phyloP scores from a whole-genome alignment of 345 rosid genomes.

The Lumnitzera littorea region DNA sequence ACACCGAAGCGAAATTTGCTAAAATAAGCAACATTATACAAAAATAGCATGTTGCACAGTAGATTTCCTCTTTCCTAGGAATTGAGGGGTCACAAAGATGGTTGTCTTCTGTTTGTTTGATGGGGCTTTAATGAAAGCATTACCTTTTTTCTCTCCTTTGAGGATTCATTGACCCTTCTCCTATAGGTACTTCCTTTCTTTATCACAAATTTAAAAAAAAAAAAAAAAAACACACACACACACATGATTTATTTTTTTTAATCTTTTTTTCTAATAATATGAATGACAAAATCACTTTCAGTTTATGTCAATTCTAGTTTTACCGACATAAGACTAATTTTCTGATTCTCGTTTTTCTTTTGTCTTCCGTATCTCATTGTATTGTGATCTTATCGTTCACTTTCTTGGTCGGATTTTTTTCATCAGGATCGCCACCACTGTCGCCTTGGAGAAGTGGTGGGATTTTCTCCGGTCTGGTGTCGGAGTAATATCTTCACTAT shows the following conservation, averaged over 20 bases:
- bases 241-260: too few relatives aligned
- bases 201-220: background rate
- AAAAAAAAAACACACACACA: background rate
- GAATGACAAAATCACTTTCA: too few relatives aligned
- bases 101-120: background rate
- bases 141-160: conserved; percentile 11
- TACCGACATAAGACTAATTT: too few relatives aligned
- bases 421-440: background rate
- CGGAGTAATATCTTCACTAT: conserved; percentile 14
- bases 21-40: background rate
- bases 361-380: too few relatives aligned
- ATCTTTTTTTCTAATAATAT: too few relatives aligned
- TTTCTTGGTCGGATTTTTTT: too few relatives aligned
- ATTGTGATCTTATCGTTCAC: too few relatives aligned
- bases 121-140: conserved; percentile 5
- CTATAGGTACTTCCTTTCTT: conserved; percentile 15
- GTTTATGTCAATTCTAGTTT: too few relatives aligned
- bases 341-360: too few relatives aligned
- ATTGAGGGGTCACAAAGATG: conserved; percentile 5
- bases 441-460: background rate
- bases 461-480: conserved; percentile 2
- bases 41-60: conserved; percentile 1
- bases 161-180: conserved; percentile 13
- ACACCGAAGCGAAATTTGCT: background rate
- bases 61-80: conserved; percentile 15